A percentile compares a stretch with the other conserved stretches of the same genome.
Conservation (phyloP, 768 basidiomycete species). For the Russula sp. region DNA sequence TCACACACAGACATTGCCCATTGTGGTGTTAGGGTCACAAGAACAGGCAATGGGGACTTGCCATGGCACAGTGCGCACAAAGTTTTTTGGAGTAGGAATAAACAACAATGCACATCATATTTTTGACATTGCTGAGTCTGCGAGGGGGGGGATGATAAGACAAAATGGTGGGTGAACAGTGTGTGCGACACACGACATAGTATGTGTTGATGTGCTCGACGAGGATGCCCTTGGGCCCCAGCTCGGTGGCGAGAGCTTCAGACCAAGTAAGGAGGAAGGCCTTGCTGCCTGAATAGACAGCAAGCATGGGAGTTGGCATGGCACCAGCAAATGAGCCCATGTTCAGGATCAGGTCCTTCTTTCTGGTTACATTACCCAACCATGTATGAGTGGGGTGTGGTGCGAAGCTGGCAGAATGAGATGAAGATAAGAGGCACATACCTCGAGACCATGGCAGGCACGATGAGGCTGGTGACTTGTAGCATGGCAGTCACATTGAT, state of each 20-base stretch:
- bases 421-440: constrained; percentile 27
- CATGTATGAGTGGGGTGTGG: not conserved
- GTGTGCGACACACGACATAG: constrained; percentile 72
- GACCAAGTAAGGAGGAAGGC: constrained; percentile 84
- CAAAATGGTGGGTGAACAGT: not conserved
- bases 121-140: constrained; percentile 92
- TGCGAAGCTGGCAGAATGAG: not conserved
- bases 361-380: constrained; percentile 34
- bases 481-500: constrained; percentile 83
- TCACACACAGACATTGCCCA: too few relatives aligned
- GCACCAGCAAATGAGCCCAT: constrained; percentile 88
- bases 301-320: constrained; percentile 86
- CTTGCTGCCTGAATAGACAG: constrained; percentile 90
- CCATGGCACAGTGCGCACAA: constrained; percentile 70
- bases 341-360: constrained; percentile 81
- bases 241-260: constrained; percentile 79
- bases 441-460: constrained; percentile 79
- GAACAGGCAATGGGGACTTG: too few relatives aligned
- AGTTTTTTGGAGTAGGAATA: constrained; percentile 66
- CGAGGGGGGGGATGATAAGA: not conserved
- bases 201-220: constrained; percentile 88
- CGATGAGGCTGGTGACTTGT: constrained; percentile 67
- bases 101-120: constrained; percentile 65
- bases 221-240: constrained; percentile 60
- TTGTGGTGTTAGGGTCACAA: too few relatives aligned